Evolutionary conservation across 2,329 filamentous ascomycete species (phyloP), one percentile per base, ranked within the genome.

Genomic region (Hypoxylon sp.): DNA sequence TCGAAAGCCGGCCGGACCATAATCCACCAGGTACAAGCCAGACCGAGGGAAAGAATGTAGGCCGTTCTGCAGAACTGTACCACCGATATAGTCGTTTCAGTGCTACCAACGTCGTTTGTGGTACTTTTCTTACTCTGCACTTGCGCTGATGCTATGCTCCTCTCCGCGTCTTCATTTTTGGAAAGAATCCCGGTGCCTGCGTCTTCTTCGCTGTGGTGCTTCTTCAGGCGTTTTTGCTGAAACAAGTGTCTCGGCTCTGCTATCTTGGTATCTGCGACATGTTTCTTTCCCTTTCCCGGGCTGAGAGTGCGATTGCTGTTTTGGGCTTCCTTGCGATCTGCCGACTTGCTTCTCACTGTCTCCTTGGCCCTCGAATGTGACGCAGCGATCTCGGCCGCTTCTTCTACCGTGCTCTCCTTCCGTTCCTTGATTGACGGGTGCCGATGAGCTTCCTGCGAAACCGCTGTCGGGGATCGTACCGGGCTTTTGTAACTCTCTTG

Each of bases 321-420:
- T 44, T 24, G 50, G 63, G 51, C 31, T 50, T 44, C 24, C 35
- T 54, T 64, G 61, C 56, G 37, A 50, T 57, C 60, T 56, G n/a
- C 54, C 24, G 66, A 68, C 32, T 57, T 72, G 62, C 64, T 59
- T 50, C 47, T 64, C 7, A 61, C 60, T 42, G 70, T 54, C 21
- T 70, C 68, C 29, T 47, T 74, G 44, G 70, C 70, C 53, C 55
- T 69, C 15, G 72, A 77, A 58, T 66, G 72, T 46, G 65, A 65
- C 70, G 74, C 73, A 48, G 74, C 75, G 58, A 74, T 74, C 24
- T 71, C 72, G 11, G 75, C 74, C 29, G 71, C 73, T 24, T 74
- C 74, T 65, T 72, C 75, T 17, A 75, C 69, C 50, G 72, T 71
- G n/a, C 53, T 50, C 31, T 69, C 70, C 47, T 32, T 56, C 59